These are phyloP conservation scores for Globisporangium solare DNA, from an alignment of 352 stramenopile species.

Conservation along the genomic window DNA sequence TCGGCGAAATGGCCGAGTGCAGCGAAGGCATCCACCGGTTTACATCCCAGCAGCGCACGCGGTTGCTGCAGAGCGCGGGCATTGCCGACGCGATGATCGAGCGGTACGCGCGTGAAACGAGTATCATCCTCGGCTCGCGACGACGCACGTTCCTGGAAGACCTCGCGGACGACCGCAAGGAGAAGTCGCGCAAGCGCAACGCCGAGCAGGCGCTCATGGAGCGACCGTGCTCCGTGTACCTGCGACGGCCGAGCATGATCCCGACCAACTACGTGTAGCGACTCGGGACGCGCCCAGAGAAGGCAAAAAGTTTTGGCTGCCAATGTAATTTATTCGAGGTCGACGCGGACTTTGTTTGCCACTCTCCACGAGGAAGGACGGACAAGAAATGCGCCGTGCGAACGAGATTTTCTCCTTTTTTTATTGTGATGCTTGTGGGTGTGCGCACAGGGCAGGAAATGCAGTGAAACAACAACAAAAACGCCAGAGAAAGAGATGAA, in stretches of 20 bases:
- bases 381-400: too few relatives aligned
- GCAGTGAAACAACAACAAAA: too few relatives aligned
- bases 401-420: too few relatives aligned
- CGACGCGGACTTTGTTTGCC: too few relatives aligned
- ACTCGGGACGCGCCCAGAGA: background rate
- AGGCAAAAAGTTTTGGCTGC: too few relatives aligned
- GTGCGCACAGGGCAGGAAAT: too few relatives aligned
- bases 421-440: too few relatives aligned
- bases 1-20: slow-evolving; percentile 42
- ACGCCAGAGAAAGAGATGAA: too few relatives aligned
- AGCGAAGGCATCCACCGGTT: slow-evolving; percentile 47
- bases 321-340: too few relatives aligned
- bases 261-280: slow-evolving; percentile 50
- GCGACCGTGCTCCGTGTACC: slow-evolving; percentile 38
- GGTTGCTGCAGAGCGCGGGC: slow-evolving; percentile 28
- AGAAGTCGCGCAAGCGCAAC: slow-evolving; percentile 37
- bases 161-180: slow-evolving; percentile 19
- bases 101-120: slow-evolving; percentile 37
- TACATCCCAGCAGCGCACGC: slow-evolving; percentile 28
- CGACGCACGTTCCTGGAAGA: slow-evolving; percentile 26
- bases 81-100: slow-evolving; percentile 39
- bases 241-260: slow-evolving; percentile 60
- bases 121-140: slow-evolving; percentile 40
- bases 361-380: too few relatives aligned
- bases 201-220: slow-evolving; percentile 37